phyloP scores from a whole-genome alignment of 106 monocot species.

The Platanthera zijinensis region DNA sequence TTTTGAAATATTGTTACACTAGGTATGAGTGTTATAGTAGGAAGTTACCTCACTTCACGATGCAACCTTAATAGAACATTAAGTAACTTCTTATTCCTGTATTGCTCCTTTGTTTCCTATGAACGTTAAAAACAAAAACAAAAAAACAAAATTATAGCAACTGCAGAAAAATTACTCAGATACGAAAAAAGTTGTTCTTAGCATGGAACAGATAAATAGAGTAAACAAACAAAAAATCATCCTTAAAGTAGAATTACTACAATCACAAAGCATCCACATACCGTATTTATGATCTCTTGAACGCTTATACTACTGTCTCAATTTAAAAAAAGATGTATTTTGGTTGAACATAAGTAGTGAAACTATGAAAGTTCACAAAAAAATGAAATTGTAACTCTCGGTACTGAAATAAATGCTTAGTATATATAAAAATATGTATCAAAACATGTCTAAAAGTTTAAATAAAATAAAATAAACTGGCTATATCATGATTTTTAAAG shows the following conservation, averaged over 20 bases:
- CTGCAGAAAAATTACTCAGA: neutral
- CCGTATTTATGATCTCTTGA: too few relatives aligned
- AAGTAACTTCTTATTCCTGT: conserved; percentile 87
- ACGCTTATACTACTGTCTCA: too few relatives aligned
- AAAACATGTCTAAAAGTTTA: neutral
- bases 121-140: conserved; percentile 3
- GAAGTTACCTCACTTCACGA: conserved; percentile 75
- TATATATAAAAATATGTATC: neutral
- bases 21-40: neutral
- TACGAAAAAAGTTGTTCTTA: neutral
- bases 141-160: neutral
- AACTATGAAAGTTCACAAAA: neutral
- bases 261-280: too few relatives aligned
- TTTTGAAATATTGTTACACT: too few relatives aligned
- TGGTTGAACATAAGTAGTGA: neutral
- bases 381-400: neutral
- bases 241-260: too few relatives aligned
- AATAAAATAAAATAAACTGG: neutral
- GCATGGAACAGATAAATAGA: neutral
- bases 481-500: neutral
- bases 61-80: conserved; percentile 75
- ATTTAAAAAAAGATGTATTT: neutral
- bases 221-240: neutral
- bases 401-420: neutral
- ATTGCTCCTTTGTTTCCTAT: conserved; percentile 77